Evolutionary conservation across 306 rosid genomes (phyloP).

Genomic region (Oxytropis ochrocephala): DNA sequence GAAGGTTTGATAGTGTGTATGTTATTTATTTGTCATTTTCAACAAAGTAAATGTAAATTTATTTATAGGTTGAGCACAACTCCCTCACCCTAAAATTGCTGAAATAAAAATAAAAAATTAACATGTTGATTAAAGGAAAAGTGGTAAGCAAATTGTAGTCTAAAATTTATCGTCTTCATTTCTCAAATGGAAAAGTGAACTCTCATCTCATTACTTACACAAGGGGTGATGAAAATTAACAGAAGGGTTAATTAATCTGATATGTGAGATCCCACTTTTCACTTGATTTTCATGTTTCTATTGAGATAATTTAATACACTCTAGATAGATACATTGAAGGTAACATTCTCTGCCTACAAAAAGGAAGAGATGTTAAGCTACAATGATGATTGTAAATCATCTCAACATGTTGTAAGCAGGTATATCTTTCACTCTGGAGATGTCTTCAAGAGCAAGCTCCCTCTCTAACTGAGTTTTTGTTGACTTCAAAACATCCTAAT

Average conservation of each 20-base stretch:
- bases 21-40: no score
- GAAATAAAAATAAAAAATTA: no score
- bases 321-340: constrained; percentile 21
- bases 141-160: background rate
- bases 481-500: constrained; percentile 76
- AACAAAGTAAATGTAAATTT: no score
- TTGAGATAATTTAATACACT: background rate
- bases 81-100: no score
- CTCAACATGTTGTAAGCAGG: constrained; percentile 80
- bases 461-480: constrained; percentile 85
- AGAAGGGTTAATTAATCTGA: background rate
- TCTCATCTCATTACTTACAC: background rate
- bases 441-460: constrained; percentile 88
- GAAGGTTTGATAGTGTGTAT: no score
- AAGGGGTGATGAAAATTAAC: background rate
- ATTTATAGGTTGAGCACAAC: no score
- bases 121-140: background rate
- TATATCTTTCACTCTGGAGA: constrained; percentile 58
- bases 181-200: background rate
- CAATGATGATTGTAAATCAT: constrained; percentile 27
- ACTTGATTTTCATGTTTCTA: constrained; percentile 2
- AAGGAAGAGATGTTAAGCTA: background rate
- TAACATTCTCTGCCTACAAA: background rate
- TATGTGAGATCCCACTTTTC: constrained; percentile 1
- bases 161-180: background rate